Percentiles rank a stretch among this genome's conserved stretches.
phyloP scores from a whole-genome alignment of 2,329 filamentous ascomycete genomes.

The Eutypa lata region DNA sequence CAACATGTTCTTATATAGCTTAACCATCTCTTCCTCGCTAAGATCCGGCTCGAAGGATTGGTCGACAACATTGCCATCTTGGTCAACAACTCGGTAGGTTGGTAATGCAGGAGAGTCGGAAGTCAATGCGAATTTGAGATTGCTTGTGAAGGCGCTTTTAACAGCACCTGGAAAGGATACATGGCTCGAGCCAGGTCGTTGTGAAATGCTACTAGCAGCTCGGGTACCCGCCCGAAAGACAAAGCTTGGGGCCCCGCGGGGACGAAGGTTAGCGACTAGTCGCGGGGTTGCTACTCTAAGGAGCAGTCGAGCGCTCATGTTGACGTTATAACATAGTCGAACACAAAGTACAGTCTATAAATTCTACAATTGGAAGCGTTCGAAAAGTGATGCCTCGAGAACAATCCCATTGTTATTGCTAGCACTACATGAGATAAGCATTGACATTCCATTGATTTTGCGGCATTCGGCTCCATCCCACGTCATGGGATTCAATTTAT shows the following conservation, averaged over 20 bases:
- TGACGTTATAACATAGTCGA: not conserved
- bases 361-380: not conserved
- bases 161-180: conserved; percentile 90
- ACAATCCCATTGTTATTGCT: not conserved
- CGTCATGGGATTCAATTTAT: conserved; percentile 1
- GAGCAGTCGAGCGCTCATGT: conserved; percentile 7
- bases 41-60: conserved; percentile 66
- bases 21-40: conserved; percentile 57
- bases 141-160: conserved; percentile 85
- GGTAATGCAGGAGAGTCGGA: conserved; percentile 72
- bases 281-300: conserved; percentile 15
- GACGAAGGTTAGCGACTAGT: conserved; percentile 12
- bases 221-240: conserved; percentile 26
- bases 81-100: conserved; percentile 89
- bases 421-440: not conserved
- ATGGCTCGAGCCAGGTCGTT: conserved; percentile 52
- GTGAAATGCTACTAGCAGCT: conserved; percentile 49
- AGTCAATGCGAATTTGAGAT: conserved; percentile 74
- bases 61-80: conserved; percentile 82
- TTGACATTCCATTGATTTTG: not conserved
- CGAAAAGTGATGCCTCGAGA: not conserved
- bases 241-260: conserved; percentile 12
- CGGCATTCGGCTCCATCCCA: not conserved
- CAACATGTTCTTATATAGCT: conserved; percentile 65
- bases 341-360: not conserved